These are phyloP conservation scores for Tricholoma matsutake DNA, from an alignment of 768 basidiomycete genomes.

Conservation along the genomic window DNA sequence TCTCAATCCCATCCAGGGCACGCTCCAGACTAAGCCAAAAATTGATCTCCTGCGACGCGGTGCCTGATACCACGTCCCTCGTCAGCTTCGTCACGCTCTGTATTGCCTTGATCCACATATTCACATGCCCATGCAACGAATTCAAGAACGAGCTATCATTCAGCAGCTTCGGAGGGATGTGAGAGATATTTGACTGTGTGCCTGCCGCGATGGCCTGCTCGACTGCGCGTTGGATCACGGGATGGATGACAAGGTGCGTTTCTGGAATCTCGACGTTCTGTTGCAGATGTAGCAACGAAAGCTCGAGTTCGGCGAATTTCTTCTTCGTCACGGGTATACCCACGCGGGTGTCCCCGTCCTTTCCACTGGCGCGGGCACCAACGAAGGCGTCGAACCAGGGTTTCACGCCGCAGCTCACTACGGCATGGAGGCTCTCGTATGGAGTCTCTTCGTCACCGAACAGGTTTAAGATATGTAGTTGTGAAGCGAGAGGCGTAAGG, in stretches of 20 bases:
- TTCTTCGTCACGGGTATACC: conserved; percentile 99
- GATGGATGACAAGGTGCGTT: conserved; percentile 90
- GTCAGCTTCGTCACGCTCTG: conserved; percentile 96
- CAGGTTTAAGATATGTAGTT: conserved; percentile 90
- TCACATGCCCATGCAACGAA: conserved; percentile 88
- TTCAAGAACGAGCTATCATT: conserved; percentile 92
- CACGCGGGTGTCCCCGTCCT: conserved; percentile 80
- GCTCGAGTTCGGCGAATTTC: conserved; percentile 97
- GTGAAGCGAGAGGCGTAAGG: conserved; percentile 71
- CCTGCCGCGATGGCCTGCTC: conserved; percentile 60
- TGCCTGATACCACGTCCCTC: conserved; percentile 89
- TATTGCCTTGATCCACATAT: conserved; percentile 97
- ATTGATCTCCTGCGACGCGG: conserved; percentile 98
- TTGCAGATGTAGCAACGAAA: conserved; percentile 91
- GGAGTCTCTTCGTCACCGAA: conserved; percentile 88
- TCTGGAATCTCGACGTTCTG: conserved; percentile 99
- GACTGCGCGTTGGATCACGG: conserved; percentile 82
- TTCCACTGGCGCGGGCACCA: conserved; percentile 71
- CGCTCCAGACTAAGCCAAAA: conserved; percentile 97
- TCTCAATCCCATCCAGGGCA: conserved; percentile 89
- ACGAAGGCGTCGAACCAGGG: conserved; percentile 99
- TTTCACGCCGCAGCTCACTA: conserved; percentile 94
- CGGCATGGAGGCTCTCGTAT: conserved; percentile 92
- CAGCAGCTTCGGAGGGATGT: conserved; percentile 69
- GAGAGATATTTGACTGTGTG: conserved; percentile 69